A percentile compares a stretch with the other conserved stretches of the same genome.
phyloP scores from a whole-genome alignment of 768 basidiomycete genomes.

The Scleroderma citrinum region DNA sequence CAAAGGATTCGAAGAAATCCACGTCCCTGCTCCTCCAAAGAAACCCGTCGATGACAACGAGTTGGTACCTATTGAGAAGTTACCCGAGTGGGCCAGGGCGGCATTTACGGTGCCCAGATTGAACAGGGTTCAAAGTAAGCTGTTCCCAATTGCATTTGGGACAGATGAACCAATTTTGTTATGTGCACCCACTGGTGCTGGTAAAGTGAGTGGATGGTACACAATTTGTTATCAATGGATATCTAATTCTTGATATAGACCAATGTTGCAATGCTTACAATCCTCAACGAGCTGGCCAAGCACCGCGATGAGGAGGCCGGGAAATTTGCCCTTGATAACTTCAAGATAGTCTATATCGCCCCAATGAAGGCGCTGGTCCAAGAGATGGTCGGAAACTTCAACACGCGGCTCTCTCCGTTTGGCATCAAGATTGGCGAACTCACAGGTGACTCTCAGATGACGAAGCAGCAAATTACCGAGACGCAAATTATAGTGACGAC shows the following conservation, averaged over 20 bases:
- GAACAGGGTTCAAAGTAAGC: slow-evolving; percentile 89
- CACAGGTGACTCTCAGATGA: slow-evolving; percentile 97
- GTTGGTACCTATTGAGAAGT: slow-evolving; percentile 58
- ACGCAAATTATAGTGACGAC: slow-evolving; percentile 99
- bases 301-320: slow-evolving; percentile 81
- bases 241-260: slow-evolving; percentile 49
- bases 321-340: slow-evolving; percentile 74
- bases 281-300: slow-evolving; percentile 86
- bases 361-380: slow-evolving; percentile 99
- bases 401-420: slow-evolving; percentile 58
- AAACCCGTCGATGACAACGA: slow-evolving; percentile 59
- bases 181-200: slow-evolving; percentile 97
- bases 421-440: slow-evolving; percentile 90
- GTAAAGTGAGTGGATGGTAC: slow-evolving; percentile 68
- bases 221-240: neutral
- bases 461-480: slow-evolving; percentile 93
- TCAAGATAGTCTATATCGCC: slow-evolving; percentile 97
- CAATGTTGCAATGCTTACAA: slow-evolving; percentile 94
- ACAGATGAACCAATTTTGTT: slow-evolving; percentile 92
- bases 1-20: slow-evolving; percentile 98
- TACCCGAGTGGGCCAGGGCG: slow-evolving; percentile 83
- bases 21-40: slow-evolving; percentile 89
- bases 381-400: slow-evolving; percentile 97
- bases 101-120: slow-evolving; percentile 81
- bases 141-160: slow-evolving; percentile 90